Conservation (phyloP, 2,329 filamentous ascomycete species). For the Fusarium sulawesiense region DNA sequence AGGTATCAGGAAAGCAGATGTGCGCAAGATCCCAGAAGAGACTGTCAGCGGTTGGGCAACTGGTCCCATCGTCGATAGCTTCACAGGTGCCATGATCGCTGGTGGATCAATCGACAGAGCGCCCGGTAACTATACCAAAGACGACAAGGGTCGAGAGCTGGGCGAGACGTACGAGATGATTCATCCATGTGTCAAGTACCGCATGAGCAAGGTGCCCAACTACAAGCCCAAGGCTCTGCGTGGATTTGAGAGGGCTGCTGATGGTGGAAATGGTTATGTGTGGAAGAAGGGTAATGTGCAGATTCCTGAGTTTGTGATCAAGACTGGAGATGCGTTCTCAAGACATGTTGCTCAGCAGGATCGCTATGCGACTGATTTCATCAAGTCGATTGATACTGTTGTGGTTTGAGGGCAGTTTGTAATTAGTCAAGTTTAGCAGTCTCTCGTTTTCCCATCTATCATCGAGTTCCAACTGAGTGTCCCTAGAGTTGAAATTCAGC, state of each 20-base stretch:
- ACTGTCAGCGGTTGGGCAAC: slow-evolving; percentile 41
- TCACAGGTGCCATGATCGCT: slow-evolving; percentile 36
- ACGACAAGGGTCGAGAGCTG: slow-evolving; percentile 14
- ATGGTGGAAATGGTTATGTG: slow-evolving; percentile 22
- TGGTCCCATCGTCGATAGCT: slow-evolving; percentile 43
- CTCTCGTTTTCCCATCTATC: not conserved
- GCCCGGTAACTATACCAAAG: slow-evolving; percentile 35
- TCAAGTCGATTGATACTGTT: slow-evolving; percentile 25
- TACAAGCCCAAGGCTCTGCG: slow-evolving; percentile 38
- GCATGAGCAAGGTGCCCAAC: slow-evolving; percentile 31
- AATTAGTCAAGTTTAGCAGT: not conserved
- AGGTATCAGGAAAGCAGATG: slow-evolving; percentile 31
- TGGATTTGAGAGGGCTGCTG: slow-evolving; percentile 24
- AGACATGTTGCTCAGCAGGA: slow-evolving; percentile 35
- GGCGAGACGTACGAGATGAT: slow-evolving; percentile 39
- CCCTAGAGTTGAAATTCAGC: too few species aligned
- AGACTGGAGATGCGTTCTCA: slow-evolving; percentile 35
- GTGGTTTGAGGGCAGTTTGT: not conserved
- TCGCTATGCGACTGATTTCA: slow-evolving; percentile 29
- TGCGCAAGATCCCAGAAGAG: slow-evolving; percentile 29
- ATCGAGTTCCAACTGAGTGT: not conserved
- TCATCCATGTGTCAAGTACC: slow-evolving; percentile 41
- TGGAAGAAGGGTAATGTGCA: slow-evolving; percentile 32
- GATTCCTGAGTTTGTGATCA: slow-evolving; percentile 40
- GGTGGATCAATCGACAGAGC: slow-evolving; percentile 24